Conservation (phyloP, 441 rosid species). For the Kokia cookei region DNA sequence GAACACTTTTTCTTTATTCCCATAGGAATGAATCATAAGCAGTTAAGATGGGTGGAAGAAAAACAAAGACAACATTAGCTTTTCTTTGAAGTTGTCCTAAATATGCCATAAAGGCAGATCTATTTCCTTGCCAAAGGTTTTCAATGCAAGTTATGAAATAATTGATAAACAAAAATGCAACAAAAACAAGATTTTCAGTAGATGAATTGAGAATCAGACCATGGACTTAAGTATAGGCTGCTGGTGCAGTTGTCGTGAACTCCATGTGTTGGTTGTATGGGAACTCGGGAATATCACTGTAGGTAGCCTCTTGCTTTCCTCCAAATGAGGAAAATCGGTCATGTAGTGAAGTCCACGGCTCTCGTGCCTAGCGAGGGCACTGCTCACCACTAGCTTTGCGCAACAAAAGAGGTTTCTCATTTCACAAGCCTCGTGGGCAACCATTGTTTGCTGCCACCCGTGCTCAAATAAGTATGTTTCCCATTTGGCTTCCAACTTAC, state of each 20-base stretch:
- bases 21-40: neutral
- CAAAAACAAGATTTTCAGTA: neutral
- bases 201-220: slow-evolving; percentile 1
- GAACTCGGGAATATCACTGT: slow-evolving; percentile 69
- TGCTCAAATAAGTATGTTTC: slow-evolving; percentile 67
- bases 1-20: neutral
- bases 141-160: slow-evolving; percentile 4
- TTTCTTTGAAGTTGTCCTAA: slow-evolving; percentile 7
- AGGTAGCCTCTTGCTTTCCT: slow-evolving; percentile 82
- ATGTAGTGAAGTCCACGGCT: slow-evolving; percentile 97
- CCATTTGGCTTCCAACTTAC: slow-evolving; percentile 68
- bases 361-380: slow-evolving; percentile 87
- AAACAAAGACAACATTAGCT: neutral
- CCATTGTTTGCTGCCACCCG: slow-evolving; percentile 90
- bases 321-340: slow-evolving; percentile 57
- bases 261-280: slow-evolving; percentile 48
- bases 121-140: slow-evolving; percentile 6
- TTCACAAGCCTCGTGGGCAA: slow-evolving; percentile 86
- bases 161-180: neutral
- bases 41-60: neutral
- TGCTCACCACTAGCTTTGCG: slow-evolving; percentile 89
- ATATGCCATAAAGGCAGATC: neutral
- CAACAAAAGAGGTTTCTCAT: slow-evolving; percentile 94
- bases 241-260: slow-evolving; percentile 68
- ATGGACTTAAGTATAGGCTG: slow-evolving; percentile 21